Conservation (phyloP, 2,329 filamentous ascomycete genomes). For the Cladosporium colombiae region DNA sequence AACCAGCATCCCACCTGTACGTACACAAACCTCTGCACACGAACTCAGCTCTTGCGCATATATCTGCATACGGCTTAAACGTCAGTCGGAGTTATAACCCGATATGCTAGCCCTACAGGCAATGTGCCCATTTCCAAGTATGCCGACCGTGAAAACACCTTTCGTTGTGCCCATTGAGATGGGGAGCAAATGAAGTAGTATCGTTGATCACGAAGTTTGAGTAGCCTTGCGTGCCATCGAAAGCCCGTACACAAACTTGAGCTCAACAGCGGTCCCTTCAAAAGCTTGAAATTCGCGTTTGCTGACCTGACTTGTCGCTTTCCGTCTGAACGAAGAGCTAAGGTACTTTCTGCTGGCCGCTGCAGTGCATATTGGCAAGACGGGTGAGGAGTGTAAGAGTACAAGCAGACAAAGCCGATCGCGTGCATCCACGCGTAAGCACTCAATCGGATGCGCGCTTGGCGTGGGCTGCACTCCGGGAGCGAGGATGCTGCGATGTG, state of each 20-base stretch:
- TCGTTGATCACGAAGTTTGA: background rate
- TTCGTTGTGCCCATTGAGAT: too few relatives aligned
- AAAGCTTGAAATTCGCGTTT: too few relatives aligned
- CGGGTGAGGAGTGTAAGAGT: background rate
- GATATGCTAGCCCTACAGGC: too few relatives aligned
- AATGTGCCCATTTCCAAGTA: background rate
- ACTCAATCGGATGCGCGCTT: background rate
- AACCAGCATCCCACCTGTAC: too few relatives aligned
- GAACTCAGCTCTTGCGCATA: background rate
- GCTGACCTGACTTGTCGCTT: too few relatives aligned
- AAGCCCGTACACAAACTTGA: background rate
- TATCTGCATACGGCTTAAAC: background rate
- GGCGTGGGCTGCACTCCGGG: background rate
- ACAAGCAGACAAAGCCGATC: background rate
- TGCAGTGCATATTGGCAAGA: background rate
- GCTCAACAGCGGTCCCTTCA: too few relatives aligned
- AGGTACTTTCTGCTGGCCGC: too few relatives aligned
- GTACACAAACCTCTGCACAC: too few relatives aligned
- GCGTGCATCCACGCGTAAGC: background rate
- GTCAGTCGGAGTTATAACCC: background rate
- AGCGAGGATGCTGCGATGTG: background rate
- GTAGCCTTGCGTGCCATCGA: background rate
- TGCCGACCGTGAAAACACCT: background rate
- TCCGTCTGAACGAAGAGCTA: too few relatives aligned
- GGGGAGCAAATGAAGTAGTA: background rate